phyloP scores from a whole-genome alignment of 1,284 basidiomycete species.

The Ceratobasidium sp. region DNA sequence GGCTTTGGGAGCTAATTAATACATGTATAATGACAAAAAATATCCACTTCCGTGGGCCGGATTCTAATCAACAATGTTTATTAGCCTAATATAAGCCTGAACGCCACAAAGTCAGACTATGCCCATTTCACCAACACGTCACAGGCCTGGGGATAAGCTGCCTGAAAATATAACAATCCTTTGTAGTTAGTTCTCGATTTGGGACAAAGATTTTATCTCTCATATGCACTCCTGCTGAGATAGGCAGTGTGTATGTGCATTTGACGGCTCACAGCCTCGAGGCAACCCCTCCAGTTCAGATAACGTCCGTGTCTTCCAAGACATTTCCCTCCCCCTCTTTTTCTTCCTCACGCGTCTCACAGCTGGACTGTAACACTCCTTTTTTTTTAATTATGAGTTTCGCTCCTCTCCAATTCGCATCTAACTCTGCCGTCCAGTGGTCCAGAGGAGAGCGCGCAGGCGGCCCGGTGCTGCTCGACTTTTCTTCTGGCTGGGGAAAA shows the following conservation, averaged over 20 bases:
- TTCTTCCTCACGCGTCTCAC: conserved; percentile 5
- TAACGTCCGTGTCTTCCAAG: background rate
- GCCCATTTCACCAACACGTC: conserved; percentile 1
- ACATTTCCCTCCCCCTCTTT: background rate
- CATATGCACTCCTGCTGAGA: background rate
- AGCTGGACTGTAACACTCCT: conserved; percentile 25
- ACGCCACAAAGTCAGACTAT: conserved; percentile 2
- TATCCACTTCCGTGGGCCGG: background rate
- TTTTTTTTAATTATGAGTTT: conserved; percentile 5
- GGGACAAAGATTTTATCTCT: conserved; percentile 11
- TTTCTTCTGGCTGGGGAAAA: conserved; percentile 43
- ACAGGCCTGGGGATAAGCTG: background rate
- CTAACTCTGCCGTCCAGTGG: conserved; percentile 44
- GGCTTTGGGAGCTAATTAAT: background rate
- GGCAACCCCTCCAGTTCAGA: conserved; percentile 10
- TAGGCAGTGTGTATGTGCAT: conserved; percentile 3
- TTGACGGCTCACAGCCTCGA: background rate
- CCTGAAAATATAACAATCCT: conserved; percentile 18
- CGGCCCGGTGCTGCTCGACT: conserved; percentile 43
- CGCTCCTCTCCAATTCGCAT: conserved; percentile 33
- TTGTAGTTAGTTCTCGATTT: conserved; percentile 22
- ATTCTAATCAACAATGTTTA: background rate
- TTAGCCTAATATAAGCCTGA: background rate
- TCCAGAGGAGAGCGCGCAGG: conserved; percentile 36
- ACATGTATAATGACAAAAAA: background rate